These are phyloP conservation scores for Pseudozyma sp. DNA, from an alignment of 1,284 basidiomycete species.

Conservation along the genomic window DNA sequence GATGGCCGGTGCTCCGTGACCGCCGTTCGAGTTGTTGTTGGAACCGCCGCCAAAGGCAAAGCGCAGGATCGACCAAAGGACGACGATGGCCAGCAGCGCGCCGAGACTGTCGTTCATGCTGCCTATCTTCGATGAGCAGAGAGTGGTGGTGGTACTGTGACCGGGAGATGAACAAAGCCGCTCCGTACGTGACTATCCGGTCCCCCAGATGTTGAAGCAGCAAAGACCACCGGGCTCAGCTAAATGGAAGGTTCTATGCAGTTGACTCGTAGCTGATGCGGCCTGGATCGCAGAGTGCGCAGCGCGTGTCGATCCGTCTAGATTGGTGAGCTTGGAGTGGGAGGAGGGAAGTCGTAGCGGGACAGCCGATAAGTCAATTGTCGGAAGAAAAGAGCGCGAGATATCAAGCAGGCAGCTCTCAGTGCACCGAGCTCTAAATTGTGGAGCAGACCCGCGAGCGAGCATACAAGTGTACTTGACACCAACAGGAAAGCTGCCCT, in stretches of 20 bases:
- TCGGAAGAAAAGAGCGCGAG: background rate
- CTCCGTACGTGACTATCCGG: too few relatives aligned
- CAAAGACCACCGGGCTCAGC: too few relatives aligned
- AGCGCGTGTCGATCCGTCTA: too few relatives aligned
- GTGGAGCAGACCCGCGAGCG: slow-evolving; percentile 9
- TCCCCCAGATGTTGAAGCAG: too few relatives aligned
- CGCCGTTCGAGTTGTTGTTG: slow-evolving; percentile 11
- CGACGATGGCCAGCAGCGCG: slow-evolving; percentile 57
- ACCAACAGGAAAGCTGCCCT: background rate
- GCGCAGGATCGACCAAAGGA: slow-evolving; percentile 61
- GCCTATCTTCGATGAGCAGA: background rate
- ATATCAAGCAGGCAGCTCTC: background rate
- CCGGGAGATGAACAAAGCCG: too few relatives aligned
- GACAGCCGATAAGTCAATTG: background rate
- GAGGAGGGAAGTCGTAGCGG: background rate
- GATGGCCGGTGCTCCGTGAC: slow-evolving; percentile 22
- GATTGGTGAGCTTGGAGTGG: background rate
- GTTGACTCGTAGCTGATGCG: too few relatives aligned
- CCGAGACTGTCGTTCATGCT: slow-evolving; percentile 66
- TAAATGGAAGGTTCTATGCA: too few relatives aligned
- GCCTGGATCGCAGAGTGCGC: too few relatives aligned
- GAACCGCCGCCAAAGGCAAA: slow-evolving; percentile 54
- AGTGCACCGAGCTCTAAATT: slow-evolving; percentile 21
- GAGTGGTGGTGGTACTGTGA: too few relatives aligned
- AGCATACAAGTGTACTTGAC: too few relatives aligned